These are phyloP conservation scores for Podospora pseudopauciseta DNA, from an alignment of 495 filamentous ascomycete genomes.

Conservation along the genomic window DNA sequence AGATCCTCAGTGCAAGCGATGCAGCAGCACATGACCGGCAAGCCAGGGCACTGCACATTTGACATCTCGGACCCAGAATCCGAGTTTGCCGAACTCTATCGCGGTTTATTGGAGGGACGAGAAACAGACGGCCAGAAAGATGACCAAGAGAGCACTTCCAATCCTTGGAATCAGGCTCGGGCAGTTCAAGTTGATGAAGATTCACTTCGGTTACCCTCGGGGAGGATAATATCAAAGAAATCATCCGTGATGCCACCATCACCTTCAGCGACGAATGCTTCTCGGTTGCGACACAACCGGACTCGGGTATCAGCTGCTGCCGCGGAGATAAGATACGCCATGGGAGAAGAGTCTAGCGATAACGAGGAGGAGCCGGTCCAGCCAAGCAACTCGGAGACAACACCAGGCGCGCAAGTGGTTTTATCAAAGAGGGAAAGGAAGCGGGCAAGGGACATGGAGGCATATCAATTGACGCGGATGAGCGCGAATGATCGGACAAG, in stretches of 20 bases:
- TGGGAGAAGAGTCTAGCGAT: background rate
- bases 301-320: background rate
- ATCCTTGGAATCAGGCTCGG: background rate
- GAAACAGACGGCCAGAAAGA: conserved; percentile 12
- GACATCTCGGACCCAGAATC: conserved; percentile 31
- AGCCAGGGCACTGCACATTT: conserved; percentile 33
- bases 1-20: conserved; percentile 32
- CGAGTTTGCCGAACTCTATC: conserved; percentile 34
- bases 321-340: background rate
- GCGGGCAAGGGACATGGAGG: conserved; percentile 18
- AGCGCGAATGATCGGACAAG: conserved; percentile 28
- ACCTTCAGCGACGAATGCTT: too few species aligned
- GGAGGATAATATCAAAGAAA: conserved; percentile 8
- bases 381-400: background rate
- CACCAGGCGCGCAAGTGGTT: background rate
- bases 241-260: background rate
- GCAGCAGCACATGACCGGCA: conserved; percentile 38
- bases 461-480: conserved; percentile 28
- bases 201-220: background rate
- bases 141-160: conserved; percentile 11
- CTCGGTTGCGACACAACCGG: background rate
- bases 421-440: conserved; percentile 7
- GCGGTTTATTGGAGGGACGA: conserved; percentile 1
- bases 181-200: conserved; percentile 1
- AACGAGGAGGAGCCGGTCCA: background rate